Percentiles rank a stretch among this genome's conserved stretches.
Evolutionary conservation across 805 yeast genomes (phyloP).

Genomic region (Candida taoyuanica): DNA sequence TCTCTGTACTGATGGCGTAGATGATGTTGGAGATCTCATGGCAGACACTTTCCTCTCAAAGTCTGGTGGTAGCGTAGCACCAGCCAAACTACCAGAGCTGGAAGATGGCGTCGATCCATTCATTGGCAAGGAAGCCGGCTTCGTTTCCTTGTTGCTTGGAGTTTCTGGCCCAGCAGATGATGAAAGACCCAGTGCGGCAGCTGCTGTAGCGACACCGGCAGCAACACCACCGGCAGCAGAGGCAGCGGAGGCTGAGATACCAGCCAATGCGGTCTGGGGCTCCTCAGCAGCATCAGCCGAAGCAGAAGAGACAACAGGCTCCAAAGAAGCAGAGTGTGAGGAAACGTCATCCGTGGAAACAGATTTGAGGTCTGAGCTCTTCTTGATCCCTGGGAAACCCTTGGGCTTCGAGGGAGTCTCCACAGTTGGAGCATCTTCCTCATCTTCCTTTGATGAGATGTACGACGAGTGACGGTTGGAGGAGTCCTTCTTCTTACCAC

Average conservation of each 20-base stretch:
- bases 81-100: constrained; percentile 14
- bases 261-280: background rate
- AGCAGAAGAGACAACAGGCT: background rate
- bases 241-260: background rate
- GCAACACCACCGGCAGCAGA: constrained; percentile 1
- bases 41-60: constrained; percentile 20
- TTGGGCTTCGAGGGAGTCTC: background rate
- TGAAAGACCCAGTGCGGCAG: constrained; percentile 2
- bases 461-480: background rate
- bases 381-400: background rate
- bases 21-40: background rate
- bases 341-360: background rate
- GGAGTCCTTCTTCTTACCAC: constrained; percentile 1
- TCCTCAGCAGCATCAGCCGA: constrained; percentile 1
- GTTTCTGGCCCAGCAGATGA: background rate
- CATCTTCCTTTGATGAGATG: background rate
- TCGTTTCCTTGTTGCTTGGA: background rate
- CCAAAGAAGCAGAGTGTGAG: background rate
- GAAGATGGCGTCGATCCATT: constrained; percentile 12
- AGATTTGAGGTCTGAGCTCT: background rate
- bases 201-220: background rate
- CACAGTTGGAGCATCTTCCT: background rate
- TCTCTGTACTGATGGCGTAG: background rate
- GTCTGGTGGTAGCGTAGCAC: constrained; percentile 26
- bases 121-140: background rate